A percentile compares a stretch with the other conserved stretches of the same genome.
phyloP scores from a whole-genome alignment of 768 basidiomycete genomes.

The Podaxis pistillaris region DNA sequence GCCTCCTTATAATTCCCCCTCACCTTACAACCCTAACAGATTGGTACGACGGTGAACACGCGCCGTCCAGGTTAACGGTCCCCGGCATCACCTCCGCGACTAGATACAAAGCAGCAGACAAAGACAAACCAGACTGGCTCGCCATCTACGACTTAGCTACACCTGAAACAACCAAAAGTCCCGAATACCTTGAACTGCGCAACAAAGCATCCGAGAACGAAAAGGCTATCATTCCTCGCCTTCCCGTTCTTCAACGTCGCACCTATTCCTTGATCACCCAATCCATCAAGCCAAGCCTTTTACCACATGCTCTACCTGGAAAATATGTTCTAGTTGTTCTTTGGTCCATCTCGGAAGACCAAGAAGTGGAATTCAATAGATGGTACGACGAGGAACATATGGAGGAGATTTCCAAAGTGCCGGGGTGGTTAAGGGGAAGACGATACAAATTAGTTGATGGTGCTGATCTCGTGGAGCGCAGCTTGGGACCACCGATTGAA shows the following conservation, averaged over 20 bases:
- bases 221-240: conserved; percentile 22
- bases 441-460: conserved; percentile 6
- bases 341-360: conserved; percentile 12
- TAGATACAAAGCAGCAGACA: conserved; percentile 28
- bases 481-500: neutral
- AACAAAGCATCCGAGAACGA: conserved; percentile 26
- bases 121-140: conserved; percentile 26
- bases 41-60: conserved; percentile 34
- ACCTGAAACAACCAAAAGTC: conserved; percentile 21
- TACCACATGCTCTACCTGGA: conserved; percentile 8
- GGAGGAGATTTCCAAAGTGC: neutral
- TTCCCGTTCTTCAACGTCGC: conserved; percentile 25
- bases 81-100: conserved; percentile 26
- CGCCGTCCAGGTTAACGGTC: conserved; percentile 27
- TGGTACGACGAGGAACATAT: conserved; percentile 21
- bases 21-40: conserved; percentile 18
- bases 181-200: conserved; percentile 24
- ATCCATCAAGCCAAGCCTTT: neutral
- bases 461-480: neutral
- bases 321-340: neutral
- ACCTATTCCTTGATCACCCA: conserved; percentile 23
- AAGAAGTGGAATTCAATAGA: conserved; percentile 26
- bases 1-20: neutral
- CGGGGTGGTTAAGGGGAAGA: conserved; percentile 8
- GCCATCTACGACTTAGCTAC: conserved; percentile 29